Conservation (phyloP, 192 early-diverging fungal genomes). For the Backusella luteola region DNA sequence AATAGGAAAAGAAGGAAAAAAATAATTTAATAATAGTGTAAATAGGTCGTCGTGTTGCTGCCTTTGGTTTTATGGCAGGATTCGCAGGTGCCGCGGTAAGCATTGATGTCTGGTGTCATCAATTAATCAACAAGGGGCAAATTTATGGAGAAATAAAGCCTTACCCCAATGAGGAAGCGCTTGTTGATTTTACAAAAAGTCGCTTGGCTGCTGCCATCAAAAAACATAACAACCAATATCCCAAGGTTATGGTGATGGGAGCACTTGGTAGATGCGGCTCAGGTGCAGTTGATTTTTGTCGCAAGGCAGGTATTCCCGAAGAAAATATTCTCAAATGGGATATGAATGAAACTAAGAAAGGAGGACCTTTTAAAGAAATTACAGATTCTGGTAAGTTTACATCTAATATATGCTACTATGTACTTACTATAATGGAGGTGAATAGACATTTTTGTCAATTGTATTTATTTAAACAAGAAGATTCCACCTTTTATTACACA, state of each 20-base stretch:
- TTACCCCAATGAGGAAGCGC: conserved; percentile 77
- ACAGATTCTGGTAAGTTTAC: conserved; percentile 43
- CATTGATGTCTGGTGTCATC: conserved; percentile 89
- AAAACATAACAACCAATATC: conserved; percentile 59
- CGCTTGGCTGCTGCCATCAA: conserved; percentile 56
- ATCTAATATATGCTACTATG: neutral
- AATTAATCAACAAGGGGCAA: conserved; percentile 51
- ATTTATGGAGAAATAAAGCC: conserved; percentile 76
- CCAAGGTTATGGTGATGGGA: conserved; percentile 94
- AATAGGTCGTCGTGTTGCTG: conserved; percentile 83
- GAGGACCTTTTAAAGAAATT: conserved; percentile 92
- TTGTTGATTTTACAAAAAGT: conserved; percentile 70
- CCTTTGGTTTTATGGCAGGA: conserved; percentile 95
- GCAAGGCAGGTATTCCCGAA: conserved; percentile 78
- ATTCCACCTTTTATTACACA: conserved; percentile 94
- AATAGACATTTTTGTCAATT: conserved; percentile 95
- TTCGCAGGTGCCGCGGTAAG: conserved; percentile 92
- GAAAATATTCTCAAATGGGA: conserved; percentile 93
- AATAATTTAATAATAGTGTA: neutral
- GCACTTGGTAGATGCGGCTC: conserved; percentile 92
- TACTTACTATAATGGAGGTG: neutral
- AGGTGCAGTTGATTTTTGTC: conserved; percentile 82
- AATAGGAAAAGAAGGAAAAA: neutral
- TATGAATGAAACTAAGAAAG: conserved; percentile 85
- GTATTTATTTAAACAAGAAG: conserved; percentile 88